Base-by-base conservation (phyloP, 2,329 filamentous ascomycete genomes). In the Colletotrichum graminicola region DNA sequence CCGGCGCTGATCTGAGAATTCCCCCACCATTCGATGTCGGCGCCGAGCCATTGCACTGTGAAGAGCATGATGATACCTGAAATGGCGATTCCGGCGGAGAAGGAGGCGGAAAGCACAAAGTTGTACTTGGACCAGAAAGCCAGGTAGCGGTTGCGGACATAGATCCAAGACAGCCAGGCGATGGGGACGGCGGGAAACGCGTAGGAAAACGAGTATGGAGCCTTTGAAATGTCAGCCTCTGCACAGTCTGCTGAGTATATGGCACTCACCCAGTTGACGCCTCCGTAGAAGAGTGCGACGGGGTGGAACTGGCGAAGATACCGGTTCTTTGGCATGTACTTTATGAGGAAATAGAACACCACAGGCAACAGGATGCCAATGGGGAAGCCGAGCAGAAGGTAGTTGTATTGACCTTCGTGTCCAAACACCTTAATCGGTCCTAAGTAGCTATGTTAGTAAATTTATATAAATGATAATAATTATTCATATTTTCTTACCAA, bases 361-460 rank as follows among this genome's bases (percentile, higher is more conserved):
- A 87, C 73, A 5, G 86, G 84, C 10, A 87, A 75, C 7, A 82
- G 62, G 2, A 85, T 77, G 16, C 87, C 87, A 10, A 87, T 75
- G 2, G 86, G 85, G 74, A 88, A 89, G 3, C 86, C 86, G 12
- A 85, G 75, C 39, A 88, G 76, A 0, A 85, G 82, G 60, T 82
- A 78, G 3, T 81, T 83, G 77, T 89, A 89, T 66, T 84, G 82
- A 10, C 85, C 84, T 12, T 82, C 77, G 26, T 79, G 78, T 3
- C 86, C 86, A 73, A 86, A 89, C 39, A 88, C 82, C 76, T 84
- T 85, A 70, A 79, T 79, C 0, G 86, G 85, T n/a, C n/a, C n/a
- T n/a, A n/a, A n/a, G n/a, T n/a, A n/a, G n/a, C n/a, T n/a, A n/a
- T n/a, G n/a, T n/a, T n/a, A n/a, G n/a, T n/a, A n/a, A n/a, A n/a